A percentile compares a stretch with the other conserved stretches of the same genome.
Conservation (phyloP, 441 rosid species). For the Isatis lusitanica region DNA sequence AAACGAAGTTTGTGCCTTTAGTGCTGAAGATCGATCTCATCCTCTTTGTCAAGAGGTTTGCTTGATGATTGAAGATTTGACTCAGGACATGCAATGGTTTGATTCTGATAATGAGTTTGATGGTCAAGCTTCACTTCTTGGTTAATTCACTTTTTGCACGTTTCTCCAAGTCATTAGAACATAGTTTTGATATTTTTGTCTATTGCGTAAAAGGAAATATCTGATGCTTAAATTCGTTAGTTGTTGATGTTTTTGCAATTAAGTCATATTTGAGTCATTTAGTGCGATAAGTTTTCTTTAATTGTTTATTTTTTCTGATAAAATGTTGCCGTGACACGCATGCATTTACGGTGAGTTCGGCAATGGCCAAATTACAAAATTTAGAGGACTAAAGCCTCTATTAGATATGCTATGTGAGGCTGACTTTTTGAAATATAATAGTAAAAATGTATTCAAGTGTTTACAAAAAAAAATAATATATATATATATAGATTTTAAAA, state of each 20-base stretch:
- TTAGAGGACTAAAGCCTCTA: not conserved
- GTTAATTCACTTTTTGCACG: not conserved
- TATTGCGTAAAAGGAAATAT: too few relatives aligned
- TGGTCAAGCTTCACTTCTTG: slow-evolving; percentile 11
- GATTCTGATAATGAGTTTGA: slow-evolving; percentile 26
- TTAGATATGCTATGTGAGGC: not conserved
- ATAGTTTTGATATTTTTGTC: too few relatives aligned
- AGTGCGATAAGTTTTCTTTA: too few relatives aligned
- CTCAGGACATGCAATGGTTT: slow-evolving; percentile 52
- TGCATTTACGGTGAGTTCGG: not conserved
- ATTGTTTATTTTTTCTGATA: not conserved
- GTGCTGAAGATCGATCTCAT: slow-evolving; percentile 62
- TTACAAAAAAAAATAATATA: too few relatives aligned
- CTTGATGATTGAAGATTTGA: slow-evolving; percentile 43
- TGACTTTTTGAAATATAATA: not conserved
- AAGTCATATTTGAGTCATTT: too few relatives aligned
- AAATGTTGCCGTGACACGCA: slow-evolving; percentile 3
- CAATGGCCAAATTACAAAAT: not conserved
- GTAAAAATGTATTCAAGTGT: not conserved
- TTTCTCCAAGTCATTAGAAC: too few relatives aligned
- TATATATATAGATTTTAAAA: too few relatives aligned
- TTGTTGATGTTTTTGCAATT: too few relatives aligned
- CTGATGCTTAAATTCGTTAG: too few relatives aligned
- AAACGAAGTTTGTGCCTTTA: slow-evolving; percentile 58
- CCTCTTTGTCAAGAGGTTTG: slow-evolving; percentile 48